Evolutionary conservation across 202 grass and related monocot species (phyloP).

Genomic region (Carex sylvatica): DNA sequence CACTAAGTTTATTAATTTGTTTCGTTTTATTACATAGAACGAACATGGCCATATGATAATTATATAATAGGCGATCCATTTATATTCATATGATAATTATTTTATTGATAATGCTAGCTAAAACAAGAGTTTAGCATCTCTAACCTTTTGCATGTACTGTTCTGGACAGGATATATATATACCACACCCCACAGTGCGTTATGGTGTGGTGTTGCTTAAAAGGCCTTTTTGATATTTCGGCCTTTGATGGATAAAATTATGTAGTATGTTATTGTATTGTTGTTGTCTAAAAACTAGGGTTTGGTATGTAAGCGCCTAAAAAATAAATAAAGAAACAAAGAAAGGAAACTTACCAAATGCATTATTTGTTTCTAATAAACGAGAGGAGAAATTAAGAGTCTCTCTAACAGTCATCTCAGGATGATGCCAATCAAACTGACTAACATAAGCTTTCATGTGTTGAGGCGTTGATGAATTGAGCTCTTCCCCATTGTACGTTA

Average conservation of each 20-base stretch:
- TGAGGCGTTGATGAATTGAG: conserved; percentile 54
- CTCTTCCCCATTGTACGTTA: conserved; percentile 76
- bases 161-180: too few relatives aligned
- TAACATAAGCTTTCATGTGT: conserved; percentile 74
- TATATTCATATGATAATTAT: too few relatives aligned
- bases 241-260: background rate
- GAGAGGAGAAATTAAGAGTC: conserved; percentile 78
- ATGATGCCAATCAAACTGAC: conserved; percentile 90
- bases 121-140: too few relatives aligned
- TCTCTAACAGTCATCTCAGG: conserved; percentile 96
- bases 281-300: background rate
- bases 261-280: background rate
- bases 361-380: conserved; percentile 71
- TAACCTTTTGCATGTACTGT: too few relatives aligned
- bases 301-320: background rate
- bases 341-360: conserved; percentile 56
- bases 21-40: too few relatives aligned
- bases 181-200: background rate
- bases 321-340: background rate
- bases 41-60: too few relatives aligned
- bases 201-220: background rate
- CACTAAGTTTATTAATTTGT: too few relatives aligned
- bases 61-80: too few relatives aligned
- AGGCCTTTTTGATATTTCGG: background rate
- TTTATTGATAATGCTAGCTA: too few relatives aligned